Conservation (phyloP, 2,329 filamentous ascomycete species). For the Pestalotiopsis sp. region DNA sequence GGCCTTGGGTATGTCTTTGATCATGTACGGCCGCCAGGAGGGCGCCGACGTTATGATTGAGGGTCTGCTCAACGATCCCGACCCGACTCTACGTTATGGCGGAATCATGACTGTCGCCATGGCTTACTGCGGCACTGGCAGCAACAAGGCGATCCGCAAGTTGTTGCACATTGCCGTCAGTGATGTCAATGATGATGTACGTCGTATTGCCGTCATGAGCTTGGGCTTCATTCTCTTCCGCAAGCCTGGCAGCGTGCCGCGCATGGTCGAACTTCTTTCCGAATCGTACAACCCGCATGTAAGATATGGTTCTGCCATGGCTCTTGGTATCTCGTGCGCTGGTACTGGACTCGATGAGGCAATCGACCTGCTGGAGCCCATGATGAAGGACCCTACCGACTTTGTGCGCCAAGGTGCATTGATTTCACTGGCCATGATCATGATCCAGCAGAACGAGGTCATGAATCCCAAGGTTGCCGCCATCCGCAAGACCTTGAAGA, state of each 20-base stretch:
- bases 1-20: constrained; percentile 93
- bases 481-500: constrained; percentile 91
- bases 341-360: constrained; percentile 95
- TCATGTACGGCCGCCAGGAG: constrained; percentile 97
- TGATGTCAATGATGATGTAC: constrained; percentile 97
- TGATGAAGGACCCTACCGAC: constrained; percentile 99
- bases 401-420: constrained; percentile 96
- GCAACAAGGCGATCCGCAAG: constrained; percentile 97
- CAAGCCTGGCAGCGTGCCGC: constrained; percentile 93
- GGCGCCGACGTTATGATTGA: constrained; percentile 93
- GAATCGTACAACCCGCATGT: constrained; percentile 99
- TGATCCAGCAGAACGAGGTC: constrained; percentile 98
- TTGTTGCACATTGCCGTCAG: constrained; percentile 95
- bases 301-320: constrained; percentile 97
- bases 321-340: constrained; percentile 95
- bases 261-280: constrained; percentile 97
- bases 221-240: constrained; percentile 98
- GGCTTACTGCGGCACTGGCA: constrained; percentile 95
- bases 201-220: constrained; percentile 94
- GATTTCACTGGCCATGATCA: constrained; percentile 94
- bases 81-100: constrained; percentile 91
- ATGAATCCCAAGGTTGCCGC: constrained; percentile 96
- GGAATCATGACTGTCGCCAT: constrained; percentile 99
- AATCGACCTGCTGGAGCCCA: constrained; percentile 94
- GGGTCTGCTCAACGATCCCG: constrained; percentile 87